These are phyloP conservation scores for Tetrapyrgos nigripes DNA, from an alignment of 1,284 basidiomycete genomes.

Conservation along the genomic window DNA sequence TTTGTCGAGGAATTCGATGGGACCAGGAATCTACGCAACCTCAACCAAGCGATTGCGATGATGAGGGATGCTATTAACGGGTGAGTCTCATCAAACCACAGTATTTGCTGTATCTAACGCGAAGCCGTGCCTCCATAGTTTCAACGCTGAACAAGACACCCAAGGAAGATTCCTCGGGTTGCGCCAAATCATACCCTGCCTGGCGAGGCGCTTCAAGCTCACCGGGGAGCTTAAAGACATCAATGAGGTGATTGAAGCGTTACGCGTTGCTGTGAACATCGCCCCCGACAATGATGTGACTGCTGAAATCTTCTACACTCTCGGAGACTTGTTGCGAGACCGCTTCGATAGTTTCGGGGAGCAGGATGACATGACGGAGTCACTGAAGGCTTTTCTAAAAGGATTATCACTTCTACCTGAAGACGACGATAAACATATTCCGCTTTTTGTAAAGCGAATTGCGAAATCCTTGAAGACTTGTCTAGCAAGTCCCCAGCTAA, in stretches of 20 bases:
- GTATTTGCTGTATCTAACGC: background rate
- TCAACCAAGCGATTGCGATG: constrained; percentile 1
- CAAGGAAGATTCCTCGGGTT: background rate
- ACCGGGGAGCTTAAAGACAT: background rate
- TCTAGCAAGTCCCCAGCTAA: background rate
- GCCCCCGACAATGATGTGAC: background rate
- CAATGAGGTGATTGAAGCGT: background rate
- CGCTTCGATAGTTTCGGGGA: background rate
- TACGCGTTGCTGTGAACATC: background rate
- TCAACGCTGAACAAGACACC: background rate
- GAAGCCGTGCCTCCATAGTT: background rate
- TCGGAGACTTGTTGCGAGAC: background rate
- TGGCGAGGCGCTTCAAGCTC: background rate
- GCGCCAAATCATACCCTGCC: background rate
- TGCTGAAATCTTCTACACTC: constrained; percentile 1
- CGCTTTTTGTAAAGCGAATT: background rate
- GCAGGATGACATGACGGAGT: background rate
- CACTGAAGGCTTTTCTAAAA: background rate
- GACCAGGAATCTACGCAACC: background rate
- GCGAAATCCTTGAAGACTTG: background rate
- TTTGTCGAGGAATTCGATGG: background rate
- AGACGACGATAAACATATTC: background rate
- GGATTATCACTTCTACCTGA: constrained; percentile 1
- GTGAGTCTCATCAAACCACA: background rate
- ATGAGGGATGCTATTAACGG: background rate